Base-by-base conservation (phyloP, 352 stramenopile genomes). In the Phytophthora ramorum region DNA sequence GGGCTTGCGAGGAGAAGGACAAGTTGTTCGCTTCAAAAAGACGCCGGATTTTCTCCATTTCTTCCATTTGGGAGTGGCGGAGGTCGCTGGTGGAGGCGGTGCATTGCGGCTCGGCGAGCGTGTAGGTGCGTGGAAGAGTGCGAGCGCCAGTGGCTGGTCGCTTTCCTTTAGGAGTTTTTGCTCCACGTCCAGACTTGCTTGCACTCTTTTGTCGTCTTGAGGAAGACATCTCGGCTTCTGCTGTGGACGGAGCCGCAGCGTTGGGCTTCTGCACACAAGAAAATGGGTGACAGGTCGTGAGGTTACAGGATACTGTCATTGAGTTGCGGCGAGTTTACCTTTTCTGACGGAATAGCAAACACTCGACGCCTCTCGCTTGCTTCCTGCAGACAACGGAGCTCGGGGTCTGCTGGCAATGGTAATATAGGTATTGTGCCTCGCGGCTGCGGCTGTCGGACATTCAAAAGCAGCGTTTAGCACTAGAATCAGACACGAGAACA, bases 1-100 rank as follows among this genome's bases (percentile, higher is more conserved):
- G 71, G 0, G 66, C 61, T 5, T 67, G 49, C 2, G 50, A n/a
- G 0, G 75, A 69, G 24, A 90, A 78, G 4, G 58, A 46, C 37
- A 93, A 62, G 14, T 85, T 67, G 59, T 87, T 78, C 22, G 71
- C 66, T 48, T 88, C 68, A 30, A 93, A 93, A 2, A 90, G 62
- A 0, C 66, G 50, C 2, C 81, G 82, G 54, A 93, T 91, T 10
- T 87, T 83, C 34, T 90, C 81, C 22, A 93, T 28, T 37, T 93
- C 85, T 19, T 81, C 53, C 30, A 89, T 56, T 46, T 93, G 81
- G 24, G 80, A 66, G 1, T 69, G 61, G 13, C 85, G 78, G 48
- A 91, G 63, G 7, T 87, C 80, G 28, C 85, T 93, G n/a, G 74
- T 78, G 4, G 69, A 73, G 5, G 69, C 52, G 8, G 58, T 45